Percentiles rank a stretch among this genome's conserved stretches.
These are phyloP conservation scores for Dispira simplex DNA, from an alignment of 192 early-diverging fungal genomes.

Conservation along the genomic window DNA sequence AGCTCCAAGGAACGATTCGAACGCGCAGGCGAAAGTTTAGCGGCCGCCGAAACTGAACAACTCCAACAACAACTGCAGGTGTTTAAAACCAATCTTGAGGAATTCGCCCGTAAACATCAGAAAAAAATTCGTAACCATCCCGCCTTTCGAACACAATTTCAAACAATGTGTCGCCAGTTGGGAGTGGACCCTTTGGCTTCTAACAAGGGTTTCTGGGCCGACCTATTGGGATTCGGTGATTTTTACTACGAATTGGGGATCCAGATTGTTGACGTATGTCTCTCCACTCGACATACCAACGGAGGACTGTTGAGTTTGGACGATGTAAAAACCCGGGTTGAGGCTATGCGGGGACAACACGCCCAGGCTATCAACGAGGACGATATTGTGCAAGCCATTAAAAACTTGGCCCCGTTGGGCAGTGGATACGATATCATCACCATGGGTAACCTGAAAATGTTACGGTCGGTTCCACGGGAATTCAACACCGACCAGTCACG, in stretches of 20 bases:
- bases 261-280: conserved; percentile 82
- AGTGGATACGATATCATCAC: conserved; percentile 74
- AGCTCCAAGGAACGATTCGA: conserved; percentile 5
- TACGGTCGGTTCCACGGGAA: conserved; percentile 80
- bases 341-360: conserved; percentile 38
- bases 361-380: conserved; percentile 45
- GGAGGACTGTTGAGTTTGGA: conserved; percentile 82
- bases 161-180: conserved; percentile 83
- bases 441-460: conserved; percentile 67
- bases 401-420: conserved; percentile 71
- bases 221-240: conserved; percentile 85
- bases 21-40: neutral
- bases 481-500: conserved; percentile 66
- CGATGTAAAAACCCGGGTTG: conserved; percentile 58
- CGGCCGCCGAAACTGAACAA: conserved; percentile 14
- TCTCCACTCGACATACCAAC: conserved; percentile 65
- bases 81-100: conserved; percentile 73
- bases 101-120: conserved; percentile 71
- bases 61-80: conserved; percentile 45
- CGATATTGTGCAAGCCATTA: conserved; percentile 75
- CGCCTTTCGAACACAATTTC: conserved; percentile 74
- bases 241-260: conserved; percentile 95
- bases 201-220: conserved; percentile 93
- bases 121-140: conserved; percentile 81
- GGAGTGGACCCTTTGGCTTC: conserved; percentile 92